phyloP scores from a whole-genome alignment of 2,329 filamentous ascomycete genomes.

The Nemania serpens region DNA sequence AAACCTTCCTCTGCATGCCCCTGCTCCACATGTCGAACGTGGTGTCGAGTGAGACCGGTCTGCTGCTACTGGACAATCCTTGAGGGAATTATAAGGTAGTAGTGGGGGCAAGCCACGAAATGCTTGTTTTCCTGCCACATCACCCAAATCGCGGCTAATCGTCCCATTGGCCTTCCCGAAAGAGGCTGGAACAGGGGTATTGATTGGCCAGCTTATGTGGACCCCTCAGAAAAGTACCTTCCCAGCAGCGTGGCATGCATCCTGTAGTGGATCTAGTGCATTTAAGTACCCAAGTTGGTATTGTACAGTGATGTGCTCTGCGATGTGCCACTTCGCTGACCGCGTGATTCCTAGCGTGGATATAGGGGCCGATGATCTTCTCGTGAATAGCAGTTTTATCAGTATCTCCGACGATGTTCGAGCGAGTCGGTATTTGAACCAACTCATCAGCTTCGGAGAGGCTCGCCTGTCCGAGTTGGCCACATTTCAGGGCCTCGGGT shows the following conservation, averaged over 20 bases:
- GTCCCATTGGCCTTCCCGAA: slow-evolving; percentile 18
- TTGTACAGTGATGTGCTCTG: no score
- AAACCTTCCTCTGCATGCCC: slow-evolving; percentile 16
- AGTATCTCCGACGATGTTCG: neutral
- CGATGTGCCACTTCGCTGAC: slow-evolving; percentile 9
- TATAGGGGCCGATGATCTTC: slow-evolving; percentile 9
- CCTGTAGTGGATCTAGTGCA: neutral
- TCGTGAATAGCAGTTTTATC: neutral
- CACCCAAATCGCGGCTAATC: neutral
- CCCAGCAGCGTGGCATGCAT: neutral
- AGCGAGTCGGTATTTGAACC: neutral
- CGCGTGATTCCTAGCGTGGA: slow-evolving; percentile 3
- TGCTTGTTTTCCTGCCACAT: slow-evolving; percentile 22
- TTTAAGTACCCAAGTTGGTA: neutral
- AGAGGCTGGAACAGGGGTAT: neutral
- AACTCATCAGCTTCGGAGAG: neutral
- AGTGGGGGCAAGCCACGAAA: slow-evolving; percentile 13
- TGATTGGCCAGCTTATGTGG: slow-evolving; percentile 6
- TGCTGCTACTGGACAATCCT: slow-evolving; percentile 6
- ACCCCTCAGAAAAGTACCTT: no score
- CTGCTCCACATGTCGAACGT: neutral
- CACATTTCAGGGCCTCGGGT: neutral
- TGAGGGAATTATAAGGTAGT: slow-evolving; percentile 25
- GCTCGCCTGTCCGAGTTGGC: neutral
- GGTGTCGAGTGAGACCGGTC: neutral